Conservation (phyloP, 352 stramenopile genomes). For the Pythium plurisporium region DNA sequence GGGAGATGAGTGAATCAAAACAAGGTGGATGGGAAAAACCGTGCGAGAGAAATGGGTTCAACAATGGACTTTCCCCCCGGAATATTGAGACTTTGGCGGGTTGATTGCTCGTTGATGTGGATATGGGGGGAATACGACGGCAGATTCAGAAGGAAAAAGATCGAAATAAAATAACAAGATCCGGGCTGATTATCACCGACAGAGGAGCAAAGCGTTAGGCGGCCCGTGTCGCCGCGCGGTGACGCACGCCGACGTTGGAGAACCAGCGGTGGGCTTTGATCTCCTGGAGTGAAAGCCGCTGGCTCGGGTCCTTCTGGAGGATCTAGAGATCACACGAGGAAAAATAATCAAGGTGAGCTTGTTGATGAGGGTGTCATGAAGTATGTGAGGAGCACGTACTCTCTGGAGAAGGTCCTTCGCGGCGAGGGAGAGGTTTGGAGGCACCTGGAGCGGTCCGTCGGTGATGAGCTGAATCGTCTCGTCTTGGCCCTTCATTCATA, state of each 20-base stretch:
- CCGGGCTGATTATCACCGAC: no score
- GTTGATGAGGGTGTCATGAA: neutral
- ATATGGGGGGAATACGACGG: no score
- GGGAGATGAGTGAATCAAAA: neutral
- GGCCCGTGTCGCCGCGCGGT: slow-evolving; percentile 35
- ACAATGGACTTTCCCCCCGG: neutral
- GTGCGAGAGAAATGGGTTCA: slow-evolving; percentile 10
- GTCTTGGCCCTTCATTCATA: slow-evolving; percentile 92
- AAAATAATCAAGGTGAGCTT: neutral
- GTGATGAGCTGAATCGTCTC: slow-evolving; percentile 96
- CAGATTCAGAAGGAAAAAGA: neutral
- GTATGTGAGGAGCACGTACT: slow-evolving; percentile 25
- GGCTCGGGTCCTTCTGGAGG: slow-evolving; percentile 60
- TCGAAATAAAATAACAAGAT: neutral
- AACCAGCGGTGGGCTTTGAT: slow-evolving; percentile 83
- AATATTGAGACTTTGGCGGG: neutral
- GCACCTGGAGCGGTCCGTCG: slow-evolving; percentile 62
- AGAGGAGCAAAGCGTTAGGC: no score
- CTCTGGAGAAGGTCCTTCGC: slow-evolving; percentile 70
- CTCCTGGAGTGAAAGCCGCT: slow-evolving; percentile 54
- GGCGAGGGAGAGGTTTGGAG: slow-evolving; percentile 60
- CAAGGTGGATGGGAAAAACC: no score
- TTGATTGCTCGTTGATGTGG: no score
- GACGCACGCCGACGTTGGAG: slow-evolving; percentile 42
- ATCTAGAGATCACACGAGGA: slow-evolving; percentile 34